These are phyloP conservation scores for Galium porrigens DNA, from an alignment of 305 asterid species.

Conservation along the genomic window DNA sequence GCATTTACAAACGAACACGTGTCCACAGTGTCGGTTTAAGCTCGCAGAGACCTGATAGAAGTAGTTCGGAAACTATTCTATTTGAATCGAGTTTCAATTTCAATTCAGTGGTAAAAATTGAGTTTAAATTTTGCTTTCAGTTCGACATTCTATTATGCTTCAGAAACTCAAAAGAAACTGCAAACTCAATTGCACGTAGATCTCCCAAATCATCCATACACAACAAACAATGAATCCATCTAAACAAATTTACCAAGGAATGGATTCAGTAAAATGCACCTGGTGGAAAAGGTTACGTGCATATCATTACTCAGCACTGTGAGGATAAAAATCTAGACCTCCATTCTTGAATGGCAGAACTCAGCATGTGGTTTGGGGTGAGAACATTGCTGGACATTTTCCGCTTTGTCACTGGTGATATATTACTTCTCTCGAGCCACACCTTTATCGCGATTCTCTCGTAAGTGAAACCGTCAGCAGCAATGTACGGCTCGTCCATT, in stretches of 20 bases:
- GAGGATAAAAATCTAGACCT: slow-evolving; percentile 17
- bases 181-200: background rate
- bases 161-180: background rate
- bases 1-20: too few relatives aligned
- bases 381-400: slow-evolving; percentile 37
- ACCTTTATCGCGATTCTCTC: slow-evolving; percentile 56
- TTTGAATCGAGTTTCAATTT: too few relatives aligned
- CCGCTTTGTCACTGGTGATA: slow-evolving; percentile 63
- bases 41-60: too few relatives aligned
- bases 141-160: background rate
- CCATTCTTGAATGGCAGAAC: slow-evolving; percentile 68
- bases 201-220: background rate
- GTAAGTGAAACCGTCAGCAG: slow-evolving; percentile 86
- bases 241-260: background rate
- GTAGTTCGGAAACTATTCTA: too few relatives aligned
- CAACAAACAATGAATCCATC: background rate
- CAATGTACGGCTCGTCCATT: slow-evolving; percentile 69
- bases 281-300: background rate
- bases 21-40: too few relatives aligned
- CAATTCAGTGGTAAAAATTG: too few relatives aligned
- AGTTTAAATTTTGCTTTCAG: too few relatives aligned
- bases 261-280: background rate
- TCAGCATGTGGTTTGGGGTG: slow-evolving; percentile 52
- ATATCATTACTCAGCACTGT: slow-evolving; percentile 2
- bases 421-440: slow-evolving; percentile 45